Base-by-base conservation (phyloP, 177 flowering plant genomes). In the Vitis hybrid region DNA sequence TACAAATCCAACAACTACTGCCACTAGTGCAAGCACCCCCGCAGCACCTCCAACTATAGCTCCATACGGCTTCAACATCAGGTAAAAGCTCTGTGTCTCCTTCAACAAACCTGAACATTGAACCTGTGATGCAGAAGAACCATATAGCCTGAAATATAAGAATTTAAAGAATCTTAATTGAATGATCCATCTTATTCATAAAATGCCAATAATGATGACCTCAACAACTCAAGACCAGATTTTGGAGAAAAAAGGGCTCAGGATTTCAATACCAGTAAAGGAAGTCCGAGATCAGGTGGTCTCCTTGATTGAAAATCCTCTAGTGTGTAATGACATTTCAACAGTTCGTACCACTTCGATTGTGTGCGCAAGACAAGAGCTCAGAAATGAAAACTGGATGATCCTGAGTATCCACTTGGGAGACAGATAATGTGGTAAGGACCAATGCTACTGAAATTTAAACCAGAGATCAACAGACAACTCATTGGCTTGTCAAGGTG, bases 1-100 rank as follows among this genome's bases (percentile, higher is more conserved):
- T 31, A 84, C n/a, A 1, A 80, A 50, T 3, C 74, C 78, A 50
- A 79, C 73, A 20, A 77, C 56, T 62, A 80, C 60, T 29, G 69
- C 78, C 49, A 83, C 48, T 22, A 84, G 22, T 50, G 69, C 81
- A 62, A 86, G 29, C 22, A 67, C 82, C 26, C 83, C 92, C 50
- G 73, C 88, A 14, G 82, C 74, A 55, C 76, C 83, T 77, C 89
- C 92, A 45, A 81, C 68, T 63, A 83, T 67, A 59, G 76, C 52
- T 71, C 78, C 83, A 51, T 71, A 57, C 55, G 84, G 59, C 73
- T 45, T 74, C 68, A 85, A 72, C 94, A 89, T 85, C 68, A 63
- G 50, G 31, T 68, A 31, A 49, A 62, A 53, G 22, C 50, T 65
- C 34, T 29, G 48, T 14, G 55, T 73, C 77, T 72, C 62, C 74